Conservation (phyloP, 345 rosid species). For the Hirschfeldia incana region DNA sequence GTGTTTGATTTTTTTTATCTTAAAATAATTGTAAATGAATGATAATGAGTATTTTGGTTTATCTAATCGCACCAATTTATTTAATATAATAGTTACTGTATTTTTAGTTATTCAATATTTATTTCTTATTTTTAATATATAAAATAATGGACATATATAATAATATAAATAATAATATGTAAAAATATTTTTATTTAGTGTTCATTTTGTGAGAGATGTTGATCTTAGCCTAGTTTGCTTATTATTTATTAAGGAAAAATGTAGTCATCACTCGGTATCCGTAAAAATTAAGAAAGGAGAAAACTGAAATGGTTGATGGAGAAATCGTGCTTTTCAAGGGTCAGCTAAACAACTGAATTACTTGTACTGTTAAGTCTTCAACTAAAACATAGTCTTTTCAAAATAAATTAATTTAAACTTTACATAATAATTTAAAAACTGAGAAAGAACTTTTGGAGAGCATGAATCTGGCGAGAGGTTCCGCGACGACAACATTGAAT, state of each 20-base stretch:
- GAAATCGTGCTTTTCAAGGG: conserved; percentile 24
- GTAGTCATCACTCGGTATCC: background rate
- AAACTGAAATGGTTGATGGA: conserved; percentile 18
- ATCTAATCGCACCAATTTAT: no score
- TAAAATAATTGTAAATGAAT: no score
- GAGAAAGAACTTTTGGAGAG: conserved; percentile 16
- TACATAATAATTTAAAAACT: background rate
- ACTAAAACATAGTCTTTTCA: conserved; percentile 27
- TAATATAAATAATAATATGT: no score
- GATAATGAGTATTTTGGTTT: no score
- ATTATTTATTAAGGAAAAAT: background rate
- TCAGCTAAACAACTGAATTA: conserved; percentile 41
- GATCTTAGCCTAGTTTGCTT: background rate
- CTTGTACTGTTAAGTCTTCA: conserved; percentile 30
- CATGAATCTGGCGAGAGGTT: conserved; percentile 18
- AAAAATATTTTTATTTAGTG: background rate
- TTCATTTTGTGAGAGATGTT: background rate
- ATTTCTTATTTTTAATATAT: no score
- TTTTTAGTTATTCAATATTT: no score
- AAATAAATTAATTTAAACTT: background rate
- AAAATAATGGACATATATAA: no score
- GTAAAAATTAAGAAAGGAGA: background rate
- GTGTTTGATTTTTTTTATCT: no score
- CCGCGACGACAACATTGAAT: conserved; percentile 13
- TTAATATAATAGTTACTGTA: no score